Conservation (phyloP, 257 asterid genomes). For the Capsicum pubescens region DNA sequence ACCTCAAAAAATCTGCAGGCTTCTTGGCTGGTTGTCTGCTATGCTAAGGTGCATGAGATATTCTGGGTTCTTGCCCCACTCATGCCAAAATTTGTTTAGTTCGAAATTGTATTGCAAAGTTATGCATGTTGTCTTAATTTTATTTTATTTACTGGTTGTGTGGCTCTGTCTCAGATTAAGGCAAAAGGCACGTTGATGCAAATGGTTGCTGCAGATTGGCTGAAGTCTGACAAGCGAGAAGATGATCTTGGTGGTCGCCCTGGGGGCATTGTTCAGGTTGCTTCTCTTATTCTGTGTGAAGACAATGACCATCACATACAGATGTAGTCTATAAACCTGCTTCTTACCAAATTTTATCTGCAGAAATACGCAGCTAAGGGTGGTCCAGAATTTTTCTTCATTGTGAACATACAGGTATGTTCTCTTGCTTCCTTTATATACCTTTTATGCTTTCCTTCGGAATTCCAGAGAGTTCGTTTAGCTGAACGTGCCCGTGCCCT, state of each 20-base stretch:
- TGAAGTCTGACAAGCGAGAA: conserved; percentile 95
- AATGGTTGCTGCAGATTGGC: conserved; percentile 99
- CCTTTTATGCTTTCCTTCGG: conserved; percentile 19
- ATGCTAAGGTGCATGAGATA: not conserved
- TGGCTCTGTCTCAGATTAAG: conserved; percentile 58
- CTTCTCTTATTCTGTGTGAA: conserved; percentile 23
- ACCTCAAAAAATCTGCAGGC: not conserved
- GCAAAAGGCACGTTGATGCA: conserved; percentile 93
- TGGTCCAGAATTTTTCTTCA: conserved; percentile 92
- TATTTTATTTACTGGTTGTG: conserved; percentile 30
- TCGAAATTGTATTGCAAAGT: conserved; percentile 5
- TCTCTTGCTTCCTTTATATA: conserved; percentile 25
- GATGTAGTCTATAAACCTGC: conserved; percentile 36
- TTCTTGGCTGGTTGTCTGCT: not conserved
- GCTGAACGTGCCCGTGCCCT: not conserved
- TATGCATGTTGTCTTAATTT: conserved; percentile 23
- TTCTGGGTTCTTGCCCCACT: not conserved
- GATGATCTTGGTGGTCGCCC: conserved; percentile 95
- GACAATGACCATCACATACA: conserved; percentile 11
- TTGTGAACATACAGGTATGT: conserved; percentile 87
- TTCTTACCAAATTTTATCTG: conserved; percentile 29
- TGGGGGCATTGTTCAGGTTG: conserved; percentile 94
- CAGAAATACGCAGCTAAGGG: conserved; percentile 95
- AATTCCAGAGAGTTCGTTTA: conserved; percentile 1
- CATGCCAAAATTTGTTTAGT: not conserved